Base-by-base conservation (phyloP, 139 green algal species). In the Coelastrella sp. region DNA sequence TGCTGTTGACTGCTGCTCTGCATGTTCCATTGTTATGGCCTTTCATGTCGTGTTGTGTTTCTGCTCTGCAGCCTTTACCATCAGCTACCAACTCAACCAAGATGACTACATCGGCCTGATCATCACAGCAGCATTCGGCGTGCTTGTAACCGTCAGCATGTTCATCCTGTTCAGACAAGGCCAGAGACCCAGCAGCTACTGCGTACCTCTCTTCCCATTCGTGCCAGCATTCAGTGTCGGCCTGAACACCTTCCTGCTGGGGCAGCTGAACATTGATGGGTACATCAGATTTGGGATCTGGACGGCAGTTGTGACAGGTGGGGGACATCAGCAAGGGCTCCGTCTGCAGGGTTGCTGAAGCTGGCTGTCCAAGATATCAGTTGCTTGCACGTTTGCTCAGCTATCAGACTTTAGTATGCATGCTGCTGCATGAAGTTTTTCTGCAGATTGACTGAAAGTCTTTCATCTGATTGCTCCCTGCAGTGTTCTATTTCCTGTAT, bases 201-300 rank as follows among this genome's bases (percentile, higher is more conserved):
- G 63, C 7, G 85, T 90, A 27, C 90, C 90, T 4, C 85, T 94
- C 5, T 92, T 85, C 79, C 92, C 88, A 15, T 80, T 91, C 17
- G 76, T 94, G 8, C 90, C 90, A 35, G 89, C 75, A 68, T 63
- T 82, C 60, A 87, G 63, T 74, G 73, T 94, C 24, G 85, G 83
- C 7, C 35, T 94, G 25, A 94, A 94, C 80, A 92, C 81, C 7
- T 92, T 93, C 73, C 89, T 93, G 81, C 85, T 93, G 17, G 89
- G 88, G 12, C 88, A 92, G 72, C 88, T 93, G 24, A 49, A 85
- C 80, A 10, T 68, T 15, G 20, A 81, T 8, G 85, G 88, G 6
- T 93, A 90, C 63, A 49, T 85, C 35, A 66, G 83, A 14, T 94
- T 94, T 20, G 89, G 76, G 12, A 89, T 91, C 68, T 94, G 92